phyloP scores from a whole-genome alignment of 306 rosid genomes.

The Cicer judaicum region DNA sequence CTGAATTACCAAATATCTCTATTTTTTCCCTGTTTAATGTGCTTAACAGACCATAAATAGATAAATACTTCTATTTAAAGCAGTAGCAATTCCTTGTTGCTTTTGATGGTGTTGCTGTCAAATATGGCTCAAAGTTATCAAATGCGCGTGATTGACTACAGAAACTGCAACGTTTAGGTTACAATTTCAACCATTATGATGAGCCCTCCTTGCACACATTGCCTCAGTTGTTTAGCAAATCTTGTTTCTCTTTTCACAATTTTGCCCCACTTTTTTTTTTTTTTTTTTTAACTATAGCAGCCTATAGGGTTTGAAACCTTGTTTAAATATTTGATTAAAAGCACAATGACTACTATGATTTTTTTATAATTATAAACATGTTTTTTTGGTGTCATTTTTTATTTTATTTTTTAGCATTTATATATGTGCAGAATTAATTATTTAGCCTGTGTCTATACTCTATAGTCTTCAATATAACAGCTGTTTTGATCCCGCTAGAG shows the following conservation, averaged over 20 bases:
- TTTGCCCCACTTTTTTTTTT: not conserved
- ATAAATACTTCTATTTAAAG: conserved; percentile 2
- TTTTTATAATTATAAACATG: not conserved
- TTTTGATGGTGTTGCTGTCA: not conserved
- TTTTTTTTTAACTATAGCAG: not conserved
- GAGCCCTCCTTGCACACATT: not conserved
- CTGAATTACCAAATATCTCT: not conserved
- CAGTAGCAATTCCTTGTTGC: not conserved
- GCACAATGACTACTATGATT: not conserved
- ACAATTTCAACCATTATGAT: not conserved
- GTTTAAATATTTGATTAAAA: not conserved
- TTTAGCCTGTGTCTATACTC: not conserved
- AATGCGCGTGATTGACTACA: not conserved
- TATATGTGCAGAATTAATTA: not conserved
- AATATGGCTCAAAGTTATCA: not conserved
- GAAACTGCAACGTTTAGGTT: not conserved
- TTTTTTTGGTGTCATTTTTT: not conserved
- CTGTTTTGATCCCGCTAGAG: not conserved
- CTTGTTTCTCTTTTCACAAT: not conserved
- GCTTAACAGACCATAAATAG: not conserved
- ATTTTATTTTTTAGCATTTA: not conserved
- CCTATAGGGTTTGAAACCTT: not conserved
- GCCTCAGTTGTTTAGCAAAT: not conserved
- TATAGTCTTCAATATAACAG: not conserved
- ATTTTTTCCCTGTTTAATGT: not conserved